These are phyloP conservation scores for Nakaseomyces uthaithaninus DNA, from an alignment of 1,139 yeast genomes.

Conservation along the genomic window DNA sequence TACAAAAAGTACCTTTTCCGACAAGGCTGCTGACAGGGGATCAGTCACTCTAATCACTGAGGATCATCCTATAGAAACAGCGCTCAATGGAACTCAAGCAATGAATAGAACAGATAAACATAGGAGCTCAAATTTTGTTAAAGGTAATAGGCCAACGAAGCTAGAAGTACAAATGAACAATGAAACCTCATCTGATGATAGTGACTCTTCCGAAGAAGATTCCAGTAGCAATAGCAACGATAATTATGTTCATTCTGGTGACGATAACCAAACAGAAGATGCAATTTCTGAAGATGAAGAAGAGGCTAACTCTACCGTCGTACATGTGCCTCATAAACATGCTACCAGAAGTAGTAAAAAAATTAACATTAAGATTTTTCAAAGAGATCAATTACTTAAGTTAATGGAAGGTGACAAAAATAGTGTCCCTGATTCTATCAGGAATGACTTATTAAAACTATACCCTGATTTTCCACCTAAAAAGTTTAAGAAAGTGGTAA, in stretches of 20 bases:
- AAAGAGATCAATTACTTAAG: slow-evolving; percentile 23
- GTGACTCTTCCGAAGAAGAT: not conserved
- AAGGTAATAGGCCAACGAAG: slow-evolving; percentile 12
- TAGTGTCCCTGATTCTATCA: slow-evolving; percentile 16
- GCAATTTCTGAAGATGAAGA: slow-evolving; percentile 11
- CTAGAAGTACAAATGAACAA: not conserved
- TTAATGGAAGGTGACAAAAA: slow-evolving; percentile 23
- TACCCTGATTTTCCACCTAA: slow-evolving; percentile 5
- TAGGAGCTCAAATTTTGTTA: slow-evolving; percentile 12
- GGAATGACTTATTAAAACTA: slow-evolving; percentile 1
- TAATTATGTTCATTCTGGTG: slow-evolving; percentile 5
- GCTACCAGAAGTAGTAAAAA: slow-evolving; percentile 5
- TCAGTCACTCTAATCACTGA: too few species aligned
- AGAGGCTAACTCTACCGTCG: slow-evolving; percentile 16
- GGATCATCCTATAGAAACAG: too few species aligned
- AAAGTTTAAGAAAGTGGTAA: not conserved
- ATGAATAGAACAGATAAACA: not conserved
- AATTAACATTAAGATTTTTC: slow-evolving; percentile 19
- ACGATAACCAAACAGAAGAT: slow-evolving; percentile 11
- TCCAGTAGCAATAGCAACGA: slow-evolving; percentile 11
- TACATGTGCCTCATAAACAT: slow-evolving; percentile 11
- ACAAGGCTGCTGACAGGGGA: too few species aligned
- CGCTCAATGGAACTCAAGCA: too few species aligned
- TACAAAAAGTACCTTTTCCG: too few species aligned
- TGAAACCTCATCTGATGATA: not conserved